Conservation (phyloP, 2,329 filamentous ascomycete genomes). For the Madurella fahalii region DNA sequence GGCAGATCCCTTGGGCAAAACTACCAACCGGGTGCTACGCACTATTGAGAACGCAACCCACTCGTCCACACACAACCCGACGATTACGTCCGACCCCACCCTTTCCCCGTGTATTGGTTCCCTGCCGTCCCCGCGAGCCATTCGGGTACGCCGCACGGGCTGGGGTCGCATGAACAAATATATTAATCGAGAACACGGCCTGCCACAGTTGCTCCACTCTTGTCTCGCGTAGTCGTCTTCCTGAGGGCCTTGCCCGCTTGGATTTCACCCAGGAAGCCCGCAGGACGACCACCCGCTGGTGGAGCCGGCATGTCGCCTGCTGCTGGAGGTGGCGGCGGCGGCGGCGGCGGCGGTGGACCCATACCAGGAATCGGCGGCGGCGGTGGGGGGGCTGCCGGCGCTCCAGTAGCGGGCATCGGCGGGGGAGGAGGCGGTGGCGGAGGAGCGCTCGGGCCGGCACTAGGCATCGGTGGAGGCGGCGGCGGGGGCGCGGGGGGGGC, state of each 20-base stretch:
- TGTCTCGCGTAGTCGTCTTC: conserved; percentile 89
- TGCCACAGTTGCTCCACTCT: conserved; percentile 65
- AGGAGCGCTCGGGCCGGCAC: conserved; percentile 22
- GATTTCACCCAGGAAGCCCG: conserved; percentile 76
- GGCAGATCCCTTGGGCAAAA: no score
- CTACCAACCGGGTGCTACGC: no score
- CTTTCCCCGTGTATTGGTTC: no score
- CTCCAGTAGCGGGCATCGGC: conserved; percentile 35
- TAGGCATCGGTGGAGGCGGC: conserved; percentile 30
- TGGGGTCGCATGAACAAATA: conserved; percentile 21
- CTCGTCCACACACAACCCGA: no score
- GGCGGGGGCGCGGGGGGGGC: conserved; percentile 28
- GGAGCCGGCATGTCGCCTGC: conserved; percentile 37
- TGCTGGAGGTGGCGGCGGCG: conserved; percentile 42
- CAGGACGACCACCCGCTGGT: conserved; percentile 44
- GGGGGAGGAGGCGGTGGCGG: conserved; percentile 37
- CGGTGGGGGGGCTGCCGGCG: conserved; percentile 32
- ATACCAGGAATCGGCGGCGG: conserved; percentile 33
- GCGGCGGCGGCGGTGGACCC: conserved; percentile 44
- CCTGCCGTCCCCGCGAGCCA: no score
- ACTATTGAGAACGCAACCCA: no score
- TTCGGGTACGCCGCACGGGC: background rate
- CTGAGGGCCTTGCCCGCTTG: conserved; percentile 72
- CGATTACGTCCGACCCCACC: no score
- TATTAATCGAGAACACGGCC: conserved; percentile 65